Evolutionary conservation across 2,329 filamentous ascomycete genomes (phyloP).

Genomic region (Penicillium brevicompactum): DNA sequence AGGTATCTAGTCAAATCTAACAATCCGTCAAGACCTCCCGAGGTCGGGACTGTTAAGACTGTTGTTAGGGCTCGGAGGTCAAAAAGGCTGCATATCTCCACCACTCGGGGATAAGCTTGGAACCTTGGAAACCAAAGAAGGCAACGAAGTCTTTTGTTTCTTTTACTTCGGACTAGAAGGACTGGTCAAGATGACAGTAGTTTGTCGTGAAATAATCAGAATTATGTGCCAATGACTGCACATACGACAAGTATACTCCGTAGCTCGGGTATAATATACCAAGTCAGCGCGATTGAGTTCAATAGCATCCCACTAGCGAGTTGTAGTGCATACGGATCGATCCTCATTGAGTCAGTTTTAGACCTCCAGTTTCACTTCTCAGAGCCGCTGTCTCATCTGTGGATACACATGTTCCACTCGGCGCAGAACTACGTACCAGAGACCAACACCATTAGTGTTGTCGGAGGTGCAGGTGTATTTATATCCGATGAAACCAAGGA

Average conservation of each 20-base stretch:
- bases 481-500: background rate
- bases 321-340: background rate
- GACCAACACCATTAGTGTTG: no score
- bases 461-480: background rate
- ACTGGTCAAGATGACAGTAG: no score
- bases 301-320: background rate
- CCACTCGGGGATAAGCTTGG: background rate
- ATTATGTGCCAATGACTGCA: background rate
- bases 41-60: no score
- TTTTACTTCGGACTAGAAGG: no score
- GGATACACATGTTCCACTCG: constrained; percentile 1
- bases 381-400: constrained; percentile 16
- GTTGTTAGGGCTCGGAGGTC: background rate
- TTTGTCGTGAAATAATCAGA: background rate
- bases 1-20: no score
- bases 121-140: no score
- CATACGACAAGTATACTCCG: no score
- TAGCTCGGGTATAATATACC: background rate
- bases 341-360: background rate
- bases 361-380: background rate
- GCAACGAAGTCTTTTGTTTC: no score
- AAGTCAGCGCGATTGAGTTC: background rate
- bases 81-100: background rate
- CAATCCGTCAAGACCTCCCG: no score
- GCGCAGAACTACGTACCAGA: background rate